Evolutionary conservation across 768 basidiomycete species (phyloP), one percentile per base, ranked within the genome.

Genomic region (Tubosaeta sp.): DNA sequence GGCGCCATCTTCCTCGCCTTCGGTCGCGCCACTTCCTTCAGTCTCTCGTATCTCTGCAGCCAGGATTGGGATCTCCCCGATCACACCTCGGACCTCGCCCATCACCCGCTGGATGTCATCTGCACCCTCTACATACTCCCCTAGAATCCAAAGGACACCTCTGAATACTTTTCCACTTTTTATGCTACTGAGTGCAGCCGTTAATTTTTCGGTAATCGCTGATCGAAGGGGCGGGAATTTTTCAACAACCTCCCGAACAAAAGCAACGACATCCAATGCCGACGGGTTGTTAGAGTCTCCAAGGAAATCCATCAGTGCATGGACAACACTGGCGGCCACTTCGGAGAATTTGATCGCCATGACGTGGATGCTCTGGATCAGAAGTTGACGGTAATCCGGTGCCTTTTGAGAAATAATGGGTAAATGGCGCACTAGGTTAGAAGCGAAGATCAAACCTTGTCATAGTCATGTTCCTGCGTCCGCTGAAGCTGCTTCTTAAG

Each of bases 31-130:
- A 17, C 82, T 83, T 9, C 75, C 82, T 10, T 67, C 65, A 11
- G 86, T 82, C 59, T 88, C 91, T 51, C 77, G 81, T 70, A 91
- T 90, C 72, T 97, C 94, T 0, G 88, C 86, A 1, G 95, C 92
- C 43, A 97, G 72, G 50, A 99, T 97, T 6, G 97, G 97, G n/a
- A 99, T 88, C 73, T 99, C 97, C 13, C 97, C 95, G 33, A 99
- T 71, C 13, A 91, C 86, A 64, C 85, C 84, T 50, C 94, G 77
- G 41, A 97, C 76, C 67, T 91, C 89, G 43, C 75, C 74, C 78
- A 97, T 84, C 2, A 85, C 79, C 42, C 70, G 76, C 53, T 84
- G 77, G 55, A 97, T 90, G 53, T 90, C 90, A 50, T 70, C 52
- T 45, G 78, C 71, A 5, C 75, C 71, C 56, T 85, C 82, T 35